A percentile compares a stretch with the other conserved stretches of the same genome.
These are phyloP conservation scores for Tuber umbilicatum DNA, from an alignment of 495 filamentous ascomycete genomes.

Conservation along the genomic window DNA sequence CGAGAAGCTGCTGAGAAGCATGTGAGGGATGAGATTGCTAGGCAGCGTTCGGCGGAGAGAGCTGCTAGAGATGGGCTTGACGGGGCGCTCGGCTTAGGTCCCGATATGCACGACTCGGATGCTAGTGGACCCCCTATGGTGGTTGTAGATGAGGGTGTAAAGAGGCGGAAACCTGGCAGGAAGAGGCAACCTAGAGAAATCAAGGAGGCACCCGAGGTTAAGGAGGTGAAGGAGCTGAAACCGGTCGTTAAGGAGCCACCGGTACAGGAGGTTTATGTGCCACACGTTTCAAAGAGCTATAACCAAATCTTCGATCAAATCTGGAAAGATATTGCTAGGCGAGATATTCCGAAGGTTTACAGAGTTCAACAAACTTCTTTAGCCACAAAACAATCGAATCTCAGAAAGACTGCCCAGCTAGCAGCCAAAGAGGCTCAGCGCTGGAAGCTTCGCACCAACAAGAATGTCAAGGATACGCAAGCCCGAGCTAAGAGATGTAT, in stretches of 20 bases:
- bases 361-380: constrained; percentile 77
- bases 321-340: constrained; percentile 86
- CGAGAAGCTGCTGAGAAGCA: constrained; percentile 83
- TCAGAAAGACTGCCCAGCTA: constrained; percentile 94
- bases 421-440: constrained; percentile 94
- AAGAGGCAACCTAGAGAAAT: constrained; percentile 44
- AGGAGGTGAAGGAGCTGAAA: constrained; percentile 57
- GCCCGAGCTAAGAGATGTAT: constrained; percentile 95
- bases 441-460: constrained; percentile 97
- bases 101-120: constrained; percentile 63
- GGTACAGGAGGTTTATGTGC: constrained; percentile 49
- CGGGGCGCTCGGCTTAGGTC: constrained; percentile 61
- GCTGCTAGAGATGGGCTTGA: constrained; percentile 60
- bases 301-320: constrained; percentile 98
- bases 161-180: constrained; percentile 44
- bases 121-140: constrained; percentile 74
- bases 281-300: constrained; percentile 83
- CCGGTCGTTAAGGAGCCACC: constrained; percentile 44
- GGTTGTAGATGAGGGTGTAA: constrained; percentile 73
- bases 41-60: constrained; percentile 55
- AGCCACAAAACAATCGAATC: constrained; percentile 76
- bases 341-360: constrained; percentile 86
- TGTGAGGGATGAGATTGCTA: constrained; percentile 67
- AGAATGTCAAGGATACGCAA: constrained; percentile 95
- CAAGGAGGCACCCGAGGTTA: constrained; percentile 50